phyloP scores from a whole-genome alignment of 2,329 filamentous ascomycete species.

The Rhynchosporium graminicola region DNA sequence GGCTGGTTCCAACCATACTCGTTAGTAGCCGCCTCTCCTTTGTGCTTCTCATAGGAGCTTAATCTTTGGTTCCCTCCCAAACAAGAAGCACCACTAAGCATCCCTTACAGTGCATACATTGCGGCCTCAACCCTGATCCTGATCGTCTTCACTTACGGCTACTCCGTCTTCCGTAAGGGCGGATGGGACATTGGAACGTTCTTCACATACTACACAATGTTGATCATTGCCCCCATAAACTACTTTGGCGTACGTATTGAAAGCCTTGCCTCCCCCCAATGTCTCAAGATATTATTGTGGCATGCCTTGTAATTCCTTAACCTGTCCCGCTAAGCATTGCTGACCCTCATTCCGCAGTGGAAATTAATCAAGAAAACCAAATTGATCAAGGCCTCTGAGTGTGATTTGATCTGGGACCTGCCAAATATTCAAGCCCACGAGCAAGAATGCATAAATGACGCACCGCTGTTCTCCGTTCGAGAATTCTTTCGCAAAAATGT shows the following conservation, averaged over 20 bases:
- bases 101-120: conserved; percentile 49
- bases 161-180: conserved; percentile 68
- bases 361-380: conserved; percentile 67
- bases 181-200: conserved; percentile 67
- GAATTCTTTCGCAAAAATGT: neutral
- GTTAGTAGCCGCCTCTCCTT: too few relatives aligned
- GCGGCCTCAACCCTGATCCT: conserved; percentile 60
- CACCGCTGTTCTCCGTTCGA: conserved; percentile 8
- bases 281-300: too few relatives aligned
- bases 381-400: conserved; percentile 46
- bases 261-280: too few relatives aligned
- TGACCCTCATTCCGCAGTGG: conserved; percentile 46
- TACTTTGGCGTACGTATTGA: conserved; percentile 50
- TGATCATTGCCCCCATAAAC: conserved; percentile 55
- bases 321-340: too few relatives aligned
- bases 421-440: conserved; percentile 17
- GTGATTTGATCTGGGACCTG: conserved; percentile 47
- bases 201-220: conserved; percentile 70
- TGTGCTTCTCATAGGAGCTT: too few relatives aligned
- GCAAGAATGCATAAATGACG: conserved; percentile 9
- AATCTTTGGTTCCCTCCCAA: too few relatives aligned
- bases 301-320: too few relatives aligned
- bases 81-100: too few relatives aligned
- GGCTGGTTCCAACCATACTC: conserved; percentile 65
- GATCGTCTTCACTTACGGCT: conserved; percentile 73